Evolutionary conservation across 495 filamentous ascomycete genomes (phyloP).

Genomic region (Daldinia caldariorum): DNA sequence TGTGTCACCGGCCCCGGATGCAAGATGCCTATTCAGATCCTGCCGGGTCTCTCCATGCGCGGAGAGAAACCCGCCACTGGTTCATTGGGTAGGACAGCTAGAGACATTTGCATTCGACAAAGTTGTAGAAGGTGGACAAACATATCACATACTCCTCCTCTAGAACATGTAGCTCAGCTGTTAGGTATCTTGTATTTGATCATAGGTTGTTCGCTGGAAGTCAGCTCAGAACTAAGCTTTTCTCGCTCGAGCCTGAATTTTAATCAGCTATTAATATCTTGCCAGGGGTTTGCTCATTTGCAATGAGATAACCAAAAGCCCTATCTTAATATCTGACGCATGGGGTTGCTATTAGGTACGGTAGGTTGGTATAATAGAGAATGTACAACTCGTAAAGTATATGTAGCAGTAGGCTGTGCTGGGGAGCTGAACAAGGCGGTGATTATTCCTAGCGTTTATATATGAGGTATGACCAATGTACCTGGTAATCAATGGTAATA

Average conservation of each 20-base stretch:
- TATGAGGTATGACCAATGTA: neutral
- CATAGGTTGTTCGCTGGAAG: neutral
- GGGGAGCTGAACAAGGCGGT: neutral
- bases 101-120: neutral
- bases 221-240: neutral
- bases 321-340: neutral
- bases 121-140: constrained; percentile 2
- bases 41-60: constrained; percentile 14
- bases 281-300: neutral
- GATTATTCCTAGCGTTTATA: neutral
- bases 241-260: neutral
- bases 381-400: neutral
- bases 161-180: neutral
- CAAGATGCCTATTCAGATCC: constrained; percentile 42
- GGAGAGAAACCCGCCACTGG: neutral
- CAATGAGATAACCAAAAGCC: neutral
- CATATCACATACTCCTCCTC: neutral
- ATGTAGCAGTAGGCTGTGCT: neutral
- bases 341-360: neutral
- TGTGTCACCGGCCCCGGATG: constrained; percentile 22
- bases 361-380: neutral
- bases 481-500: neutral
- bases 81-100: constrained; percentile 14
- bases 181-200: neutral
- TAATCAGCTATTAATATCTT: neutral